These are phyloP conservation scores for Talaromyces stipitatus DNA, from an alignment of 495 filamentous ascomycete species.

Conservation along the genomic window DNA sequence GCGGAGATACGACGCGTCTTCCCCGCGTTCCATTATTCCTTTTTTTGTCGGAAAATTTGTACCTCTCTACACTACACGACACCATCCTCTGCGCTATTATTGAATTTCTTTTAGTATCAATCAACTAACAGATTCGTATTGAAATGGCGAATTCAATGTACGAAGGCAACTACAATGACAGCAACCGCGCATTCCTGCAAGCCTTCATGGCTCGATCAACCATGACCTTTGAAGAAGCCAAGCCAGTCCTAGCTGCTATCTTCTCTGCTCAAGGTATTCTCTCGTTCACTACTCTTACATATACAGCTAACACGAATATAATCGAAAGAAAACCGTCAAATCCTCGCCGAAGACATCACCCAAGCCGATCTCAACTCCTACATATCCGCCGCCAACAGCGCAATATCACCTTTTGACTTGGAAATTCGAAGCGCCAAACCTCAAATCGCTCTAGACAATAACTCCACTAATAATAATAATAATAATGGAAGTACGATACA, in stretches of 20 bases:
- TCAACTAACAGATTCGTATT: background rate
- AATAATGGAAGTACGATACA: conserved; percentile 7
- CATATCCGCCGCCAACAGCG: conserved; percentile 59
- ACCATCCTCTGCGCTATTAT: background rate
- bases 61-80: background rate
- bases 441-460: conserved; percentile 37
- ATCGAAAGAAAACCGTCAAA: conserved; percentile 30
- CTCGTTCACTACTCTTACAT: background rate
- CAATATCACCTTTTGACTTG: conserved; percentile 72
- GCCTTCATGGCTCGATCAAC: conserved; percentile 72
- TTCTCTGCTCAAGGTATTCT: conserved; percentile 45
- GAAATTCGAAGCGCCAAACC: conserved; percentile 70
- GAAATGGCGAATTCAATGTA: conserved; percentile 10
- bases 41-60: background rate
- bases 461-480: background rate
- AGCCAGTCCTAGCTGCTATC: conserved; percentile 70
- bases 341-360: conserved; percentile 52
- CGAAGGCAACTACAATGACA: conserved; percentile 46
- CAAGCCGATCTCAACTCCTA: conserved; percentile 59
- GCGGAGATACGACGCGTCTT: conserved; percentile 1
- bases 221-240: conserved; percentile 66
- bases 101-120: background rate
- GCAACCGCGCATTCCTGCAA: conserved; percentile 89
- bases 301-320: background rate
- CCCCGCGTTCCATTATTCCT: background rate